Evolutionary conservation across 1,139 yeast genomes (phyloP).

Genomic region (Scheffersomyces cryptocercus): DNA sequence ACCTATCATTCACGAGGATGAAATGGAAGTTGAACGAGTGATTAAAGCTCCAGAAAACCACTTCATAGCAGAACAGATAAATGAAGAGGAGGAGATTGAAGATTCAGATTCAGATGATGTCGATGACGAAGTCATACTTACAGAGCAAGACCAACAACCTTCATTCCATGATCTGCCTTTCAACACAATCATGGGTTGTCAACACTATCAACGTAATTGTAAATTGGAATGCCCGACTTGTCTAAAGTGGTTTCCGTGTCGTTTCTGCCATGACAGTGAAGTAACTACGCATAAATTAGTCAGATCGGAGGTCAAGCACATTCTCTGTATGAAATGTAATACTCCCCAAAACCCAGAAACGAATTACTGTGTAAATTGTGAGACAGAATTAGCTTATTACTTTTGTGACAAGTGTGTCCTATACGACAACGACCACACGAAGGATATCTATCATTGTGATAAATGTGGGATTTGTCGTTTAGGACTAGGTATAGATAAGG

Average conservation of each 20-base stretch:
- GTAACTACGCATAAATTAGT: conserved; percentile 58
- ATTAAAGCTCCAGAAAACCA: not conserved
- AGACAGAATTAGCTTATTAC: conserved; percentile 66
- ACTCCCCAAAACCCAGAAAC: conserved; percentile 71
- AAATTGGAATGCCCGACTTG: conserved; percentile 82
- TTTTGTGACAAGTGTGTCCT: conserved; percentile 77
- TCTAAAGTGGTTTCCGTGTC: conserved; percentile 73
- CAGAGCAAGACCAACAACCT: conserved; percentile 51
- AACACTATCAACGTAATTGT: conserved; percentile 81
- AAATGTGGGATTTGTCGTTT: conserved; percentile 91
- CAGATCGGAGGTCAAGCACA: conserved; percentile 63
- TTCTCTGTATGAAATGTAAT: conserved; percentile 79
- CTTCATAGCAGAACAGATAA: not conserved
- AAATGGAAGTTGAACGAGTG: conserved; percentile 11
- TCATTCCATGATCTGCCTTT: conserved; percentile 44
- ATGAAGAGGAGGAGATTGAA: conserved; percentile 3
- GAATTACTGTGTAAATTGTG: conserved; percentile 69
- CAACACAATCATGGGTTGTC: conserved; percentile 63
- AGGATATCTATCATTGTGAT: conserved; percentile 87
- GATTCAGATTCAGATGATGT: conserved; percentile 15
- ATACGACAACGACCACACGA: conserved; percentile 79
- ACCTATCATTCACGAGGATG: conserved; percentile 13
- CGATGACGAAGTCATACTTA: conserved; percentile 42
- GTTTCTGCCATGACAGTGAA: conserved; percentile 79
- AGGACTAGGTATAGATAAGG: conserved; percentile 85